phyloP scores from a whole-genome alignment of 1,284 basidiomycete genomes.

The Gymnopus androsaceus region DNA sequence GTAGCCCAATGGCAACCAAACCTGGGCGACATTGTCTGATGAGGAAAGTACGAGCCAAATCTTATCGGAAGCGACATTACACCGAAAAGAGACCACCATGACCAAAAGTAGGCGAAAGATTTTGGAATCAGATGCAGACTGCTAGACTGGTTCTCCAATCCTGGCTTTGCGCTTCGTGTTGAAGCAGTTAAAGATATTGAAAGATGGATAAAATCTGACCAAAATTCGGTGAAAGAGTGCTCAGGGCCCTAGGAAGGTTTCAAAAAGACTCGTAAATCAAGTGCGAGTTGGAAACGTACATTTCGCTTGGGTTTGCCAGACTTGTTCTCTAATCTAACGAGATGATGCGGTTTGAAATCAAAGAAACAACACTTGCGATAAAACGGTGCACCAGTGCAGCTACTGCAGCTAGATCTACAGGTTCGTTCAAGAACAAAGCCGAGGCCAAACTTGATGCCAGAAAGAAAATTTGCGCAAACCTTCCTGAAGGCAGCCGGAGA shows the following conservation, averaged over 20 bases:
- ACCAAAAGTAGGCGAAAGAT: conserved; percentile 88
- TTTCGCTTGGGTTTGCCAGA: conserved; percentile 46
- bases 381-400: conserved; percentile 67
- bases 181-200: conserved; percentile 85
- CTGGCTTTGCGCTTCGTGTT: conserved; percentile 30
- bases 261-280: background rate
- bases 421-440: conserved; percentile 86
- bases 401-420: conserved; percentile 74
- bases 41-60: conserved; percentile 82
- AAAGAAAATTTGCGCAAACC: conserved; percentile 81
- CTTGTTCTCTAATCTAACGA: conserved; percentile 68
- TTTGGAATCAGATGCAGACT: conserved; percentile 89
- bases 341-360: conserved; percentile 82
- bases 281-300: conserved; percentile 38
- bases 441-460: conserved; percentile 91
- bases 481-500: conserved; percentile 40
- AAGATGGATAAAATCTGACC: conserved; percentile 94
- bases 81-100: conserved; percentile 89
- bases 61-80: conserved; percentile 84
- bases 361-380: conserved; percentile 83
- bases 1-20: conserved; percentile 89
- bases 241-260: conserved; percentile 40
- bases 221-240: conserved; percentile 89
- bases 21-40: conserved; percentile 80
- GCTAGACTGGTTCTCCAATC: conserved; percentile 45